A percentile compares a stretch with the other conserved stretches of the same genome.
Conservation (phyloP, 2,329 filamentous ascomycete species). For the Tolypocladium album region DNA sequence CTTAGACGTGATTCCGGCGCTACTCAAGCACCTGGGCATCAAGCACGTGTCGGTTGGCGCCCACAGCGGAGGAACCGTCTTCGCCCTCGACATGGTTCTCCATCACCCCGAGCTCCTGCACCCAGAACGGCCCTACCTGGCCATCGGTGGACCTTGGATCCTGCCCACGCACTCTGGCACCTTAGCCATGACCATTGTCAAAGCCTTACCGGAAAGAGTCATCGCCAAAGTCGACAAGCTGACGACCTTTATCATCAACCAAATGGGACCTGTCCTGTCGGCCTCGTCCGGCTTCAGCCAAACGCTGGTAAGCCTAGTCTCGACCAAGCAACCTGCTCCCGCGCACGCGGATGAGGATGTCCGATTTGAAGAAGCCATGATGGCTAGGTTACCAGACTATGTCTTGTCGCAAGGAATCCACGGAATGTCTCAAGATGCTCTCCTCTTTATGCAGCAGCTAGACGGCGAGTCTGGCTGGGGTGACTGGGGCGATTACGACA, state of each 20-base stretch:
- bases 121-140: conserved; percentile 13
- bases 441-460: conserved; percentile 16
- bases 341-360: conserved; percentile 1
- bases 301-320: not conserved
- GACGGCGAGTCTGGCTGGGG: conserved; percentile 11
- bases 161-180: conserved; percentile 13
- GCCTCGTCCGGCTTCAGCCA: conserved; percentile 2
- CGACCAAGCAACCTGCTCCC: not conserved
- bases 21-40: conserved; percentile 21
- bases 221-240: conserved; percentile 11
- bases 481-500: conserved; percentile 19
- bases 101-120: conserved; percentile 16
- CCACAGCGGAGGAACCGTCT: conserved; percentile 20
- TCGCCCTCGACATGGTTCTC: conserved; percentile 18
- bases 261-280: conserved; percentile 9
- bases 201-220: conserved; percentile 9
- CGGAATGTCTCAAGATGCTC: conserved; percentile 15
- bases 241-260: conserved; percentile 9
- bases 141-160: conserved; percentile 20
- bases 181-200: conserved; percentile 8
- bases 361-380: conserved; percentile 10
- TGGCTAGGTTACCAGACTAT: conserved; percentile 7
- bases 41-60: conserved; percentile 15
- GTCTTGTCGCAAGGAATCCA: conserved; percentile 13
- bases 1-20: conserved; percentile 15